Percentiles rank a stretch among this genome's conserved stretches.
Evolutionary conservation across 768 basidiomycete species (phyloP).

Genomic region (Rhizopogon sp.): DNA sequence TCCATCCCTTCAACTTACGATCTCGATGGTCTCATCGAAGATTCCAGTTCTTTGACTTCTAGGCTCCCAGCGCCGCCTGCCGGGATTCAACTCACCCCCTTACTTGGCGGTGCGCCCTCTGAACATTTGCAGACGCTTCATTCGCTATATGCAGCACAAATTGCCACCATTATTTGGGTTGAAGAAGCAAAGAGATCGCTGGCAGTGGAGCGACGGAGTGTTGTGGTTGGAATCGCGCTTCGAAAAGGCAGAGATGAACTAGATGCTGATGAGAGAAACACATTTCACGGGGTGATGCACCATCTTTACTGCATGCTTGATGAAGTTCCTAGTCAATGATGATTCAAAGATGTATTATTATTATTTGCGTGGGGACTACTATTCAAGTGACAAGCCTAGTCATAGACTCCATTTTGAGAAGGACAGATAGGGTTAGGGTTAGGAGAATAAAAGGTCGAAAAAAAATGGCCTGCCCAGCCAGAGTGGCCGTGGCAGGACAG

Average conservation of each 20-base stretch:
- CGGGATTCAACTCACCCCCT: constrained; percentile 67
- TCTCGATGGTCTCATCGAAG: constrained; percentile 27
- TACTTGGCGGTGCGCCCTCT: constrained; percentile 73
- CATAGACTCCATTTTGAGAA: too few species aligned
- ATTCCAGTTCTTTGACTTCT: constrained; percentile 27
- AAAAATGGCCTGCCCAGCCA: constrained; percentile 43
- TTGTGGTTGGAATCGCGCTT: constrained; percentile 76
- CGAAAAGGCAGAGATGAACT: constrained; percentile 30
- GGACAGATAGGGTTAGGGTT: constrained; percentile 24
- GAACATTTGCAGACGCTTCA: constrained; percentile 67
- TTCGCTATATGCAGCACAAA: constrained; percentile 80
- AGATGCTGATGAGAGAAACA: constrained; percentile 35
- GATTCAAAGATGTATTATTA: neutral
- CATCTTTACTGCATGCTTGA: constrained; percentile 35
- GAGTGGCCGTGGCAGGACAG: constrained; percentile 60
- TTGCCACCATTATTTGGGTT: constrained; percentile 80
- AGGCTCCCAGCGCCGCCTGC: constrained; percentile 58
- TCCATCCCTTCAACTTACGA: constrained; percentile 54
- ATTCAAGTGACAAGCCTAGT: too few species aligned
- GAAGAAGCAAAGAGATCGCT: constrained; percentile 36
- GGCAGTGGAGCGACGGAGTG: constrained; percentile 44
- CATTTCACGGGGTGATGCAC: constrained; percentile 48
- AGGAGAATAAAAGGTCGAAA: constrained; percentile 9
- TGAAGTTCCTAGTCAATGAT: neutral
- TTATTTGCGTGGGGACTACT: too few species aligned